Evolutionary conservation across 306 rosid species (phyloP).

Genomic region (Dryas alaskensis): DNA sequence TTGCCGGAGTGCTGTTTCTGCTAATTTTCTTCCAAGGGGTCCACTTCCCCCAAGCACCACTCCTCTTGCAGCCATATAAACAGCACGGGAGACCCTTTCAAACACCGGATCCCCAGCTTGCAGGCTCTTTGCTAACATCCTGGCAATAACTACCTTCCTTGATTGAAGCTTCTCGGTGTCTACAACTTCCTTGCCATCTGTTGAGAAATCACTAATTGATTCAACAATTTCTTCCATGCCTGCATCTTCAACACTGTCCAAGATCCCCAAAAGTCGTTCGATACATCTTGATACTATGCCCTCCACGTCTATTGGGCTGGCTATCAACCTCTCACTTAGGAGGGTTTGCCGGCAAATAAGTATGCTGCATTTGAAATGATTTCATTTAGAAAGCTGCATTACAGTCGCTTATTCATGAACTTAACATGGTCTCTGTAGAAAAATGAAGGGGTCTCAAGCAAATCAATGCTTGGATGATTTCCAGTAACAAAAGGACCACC

Average conservation of each 20-base stretch:
- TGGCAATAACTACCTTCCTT: slow-evolving; percentile 52
- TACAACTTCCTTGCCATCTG: slow-evolving; percentile 29
- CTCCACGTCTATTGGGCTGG: slow-evolving; percentile 53
- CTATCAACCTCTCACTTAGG: slow-evolving; percentile 52
- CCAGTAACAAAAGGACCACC: background rate
- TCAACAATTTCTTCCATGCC: slow-evolving; percentile 66
- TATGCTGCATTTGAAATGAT: slow-evolving; percentile 51
- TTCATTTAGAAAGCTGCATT: background rate
- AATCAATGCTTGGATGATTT: background rate
- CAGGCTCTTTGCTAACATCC: slow-evolving; percentile 79
- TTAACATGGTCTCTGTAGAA: no score
- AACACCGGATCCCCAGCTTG: slow-evolving; percentile 88
- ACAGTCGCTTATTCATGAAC: background rate
- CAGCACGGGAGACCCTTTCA: slow-evolving; percentile 67
- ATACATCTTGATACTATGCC: slow-evolving; percentile 42
- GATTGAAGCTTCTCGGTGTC: slow-evolving; percentile 41
- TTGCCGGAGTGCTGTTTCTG: slow-evolving; percentile 65
- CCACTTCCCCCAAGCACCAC: slow-evolving; percentile 79
- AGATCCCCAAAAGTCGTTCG: slow-evolving; percentile 42
- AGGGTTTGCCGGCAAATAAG: slow-evolving; percentile 81
- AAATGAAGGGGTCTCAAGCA: no score
- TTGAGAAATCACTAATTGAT: slow-evolving; percentile 44
- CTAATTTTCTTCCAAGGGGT: slow-evolving; percentile 56
- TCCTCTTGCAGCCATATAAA: slow-evolving; percentile 64
- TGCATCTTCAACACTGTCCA: slow-evolving; percentile 59